Percentiles rank a stretch among this genome's conserved stretches.
These are phyloP conservation scores for Fusarium nisikadoi DNA, from an alignment of 2,329 filamentous ascomycete genomes.

Conservation along the genomic window DNA sequence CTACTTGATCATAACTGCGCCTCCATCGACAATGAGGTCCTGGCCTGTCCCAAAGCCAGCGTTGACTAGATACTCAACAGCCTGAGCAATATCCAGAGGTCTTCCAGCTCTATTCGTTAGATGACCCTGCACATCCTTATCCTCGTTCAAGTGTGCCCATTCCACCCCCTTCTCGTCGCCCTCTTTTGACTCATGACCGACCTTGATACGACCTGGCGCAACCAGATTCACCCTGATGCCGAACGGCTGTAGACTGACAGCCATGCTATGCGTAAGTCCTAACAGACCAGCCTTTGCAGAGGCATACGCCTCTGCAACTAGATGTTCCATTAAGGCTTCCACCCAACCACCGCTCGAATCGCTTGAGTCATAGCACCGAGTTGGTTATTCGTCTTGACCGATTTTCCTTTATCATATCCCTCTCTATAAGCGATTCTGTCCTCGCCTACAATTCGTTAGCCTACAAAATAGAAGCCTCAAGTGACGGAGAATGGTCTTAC, in stretches of 20 bases:
- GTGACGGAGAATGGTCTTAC: background rate
- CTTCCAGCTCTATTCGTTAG: conserved; percentile 14
- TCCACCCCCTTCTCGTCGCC: conserved; percentile 5
- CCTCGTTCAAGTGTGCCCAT: conserved; percentile 5
- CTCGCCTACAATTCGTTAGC: background rate
- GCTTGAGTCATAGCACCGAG: background rate
- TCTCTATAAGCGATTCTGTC: background rate
- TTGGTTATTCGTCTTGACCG: background rate
- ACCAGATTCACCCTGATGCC: conserved; percentile 14
- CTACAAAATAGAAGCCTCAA: accelerated
- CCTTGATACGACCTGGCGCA: conserved; percentile 12
- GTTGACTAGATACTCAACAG: conserved; percentile 18
- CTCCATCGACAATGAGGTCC: conserved; percentile 11
- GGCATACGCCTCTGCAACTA: background rate
- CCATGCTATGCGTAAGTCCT: conserved; percentile 19
- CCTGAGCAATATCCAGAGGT: conserved; percentile 7
- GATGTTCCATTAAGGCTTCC: background rate
- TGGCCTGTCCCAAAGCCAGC: conserved; percentile 18
- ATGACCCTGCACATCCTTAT: conserved; percentile 19
- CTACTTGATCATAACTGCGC: conserved; percentile 16
- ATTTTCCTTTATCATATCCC: background rate
- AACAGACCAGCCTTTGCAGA: conserved; percentile 9
- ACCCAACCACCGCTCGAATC: background rate
- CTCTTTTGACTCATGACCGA: background rate
- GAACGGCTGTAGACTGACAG: background rate